A percentile compares a stretch with the other conserved stretches of the same genome.
phyloP scores from a whole-genome alignment of 495 filamentous ascomycete genomes.

The Lophium mytilinum region DNA sequence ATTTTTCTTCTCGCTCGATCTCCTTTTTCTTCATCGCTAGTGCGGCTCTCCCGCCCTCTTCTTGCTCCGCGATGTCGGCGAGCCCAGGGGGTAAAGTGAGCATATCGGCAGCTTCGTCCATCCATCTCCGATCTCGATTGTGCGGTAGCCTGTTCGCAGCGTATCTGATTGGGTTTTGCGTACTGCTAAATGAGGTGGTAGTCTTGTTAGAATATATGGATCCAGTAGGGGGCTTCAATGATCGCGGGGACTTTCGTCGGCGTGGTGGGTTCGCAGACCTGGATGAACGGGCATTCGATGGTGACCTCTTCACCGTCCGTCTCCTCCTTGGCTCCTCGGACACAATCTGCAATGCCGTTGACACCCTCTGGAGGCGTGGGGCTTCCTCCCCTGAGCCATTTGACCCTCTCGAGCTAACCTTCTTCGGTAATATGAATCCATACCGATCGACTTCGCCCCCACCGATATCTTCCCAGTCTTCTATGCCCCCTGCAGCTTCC shows the following conservation, averaged over 20 bases:
- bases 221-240: constrained; percentile 5
- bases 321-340: constrained; percentile 55
- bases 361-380: constrained; percentile 55
- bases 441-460: constrained; percentile 85
- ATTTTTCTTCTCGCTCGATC: constrained; percentile 80
- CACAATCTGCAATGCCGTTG: constrained; percentile 55
- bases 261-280: constrained; percentile 30
- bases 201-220: constrained; percentile 25
- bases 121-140: constrained; percentile 61
- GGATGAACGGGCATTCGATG: constrained; percentile 35
- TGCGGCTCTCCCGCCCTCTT: constrained; percentile 47
- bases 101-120: constrained; percentile 87
- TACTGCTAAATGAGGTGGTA: constrained; percentile 8
- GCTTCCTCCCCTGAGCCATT: constrained; percentile 28
- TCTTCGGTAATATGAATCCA: constrained; percentile 70
- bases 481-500: constrained; percentile 74
- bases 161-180: constrained; percentile 42
- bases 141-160: constrained; percentile 69
- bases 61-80: constrained; percentile 51
- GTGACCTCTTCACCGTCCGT: constrained; percentile 45
- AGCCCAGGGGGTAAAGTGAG: constrained; percentile 67
- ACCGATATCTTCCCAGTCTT: constrained; percentile 92
- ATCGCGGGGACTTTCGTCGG: constrained; percentile 35
- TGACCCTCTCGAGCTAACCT: constrained; percentile 20
- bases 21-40: constrained; percentile 69